Evolutionary conservation across 2,329 filamentous ascomycete genomes (phyloP).

Genomic region (Myrmaecium sp.): DNA sequence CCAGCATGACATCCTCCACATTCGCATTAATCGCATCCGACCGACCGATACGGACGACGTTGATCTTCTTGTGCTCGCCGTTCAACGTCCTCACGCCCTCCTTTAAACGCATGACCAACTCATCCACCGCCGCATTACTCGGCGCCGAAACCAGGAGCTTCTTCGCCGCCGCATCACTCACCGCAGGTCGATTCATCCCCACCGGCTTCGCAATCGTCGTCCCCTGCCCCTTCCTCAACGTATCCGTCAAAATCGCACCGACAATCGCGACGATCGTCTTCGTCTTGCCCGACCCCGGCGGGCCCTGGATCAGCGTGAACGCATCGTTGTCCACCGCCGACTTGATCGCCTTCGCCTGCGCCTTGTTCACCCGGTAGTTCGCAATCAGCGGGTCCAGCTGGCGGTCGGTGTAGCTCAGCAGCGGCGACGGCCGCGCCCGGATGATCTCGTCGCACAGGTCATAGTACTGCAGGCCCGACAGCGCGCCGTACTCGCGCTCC

Average conservation of each 20-base stretch:
- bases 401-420: constrained; percentile 64
- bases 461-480: constrained; percentile 86
- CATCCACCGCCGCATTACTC: constrained; percentile 94
- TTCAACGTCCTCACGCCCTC: constrained; percentile 62
- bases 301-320: constrained; percentile 89
- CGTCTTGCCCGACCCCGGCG: constrained; percentile 92
- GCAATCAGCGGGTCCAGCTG: constrained; percentile 50
- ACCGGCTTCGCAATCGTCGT: constrained; percentile 28
- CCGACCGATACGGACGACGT: constrained; percentile 76
- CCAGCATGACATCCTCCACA: constrained; percentile 81
- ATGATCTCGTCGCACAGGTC: constrained; percentile 89
- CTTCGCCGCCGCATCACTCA: constrained; percentile 33
- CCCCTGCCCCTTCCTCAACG: constrained; percentile 29
- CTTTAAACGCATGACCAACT: constrained; percentile 85
- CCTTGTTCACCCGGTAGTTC: constrained; percentile 72
- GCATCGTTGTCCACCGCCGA: constrained; percentile 91
- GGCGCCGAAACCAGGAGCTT: constrained; percentile 95
- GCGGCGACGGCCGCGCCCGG: constrained; percentile 73
- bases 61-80: constrained; percentile 59
- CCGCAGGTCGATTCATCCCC: constrained; percentile 7
- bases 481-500: constrained; percentile 83
- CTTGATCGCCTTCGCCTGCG: constrained; percentile 80
- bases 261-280: constrained; percentile 97
- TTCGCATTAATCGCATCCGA: constrained; percentile 82
- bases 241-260: constrained; percentile 59